Conservation (phyloP, 2,329 filamentous ascomycete species). For the Endocalyx cinctus region DNA sequence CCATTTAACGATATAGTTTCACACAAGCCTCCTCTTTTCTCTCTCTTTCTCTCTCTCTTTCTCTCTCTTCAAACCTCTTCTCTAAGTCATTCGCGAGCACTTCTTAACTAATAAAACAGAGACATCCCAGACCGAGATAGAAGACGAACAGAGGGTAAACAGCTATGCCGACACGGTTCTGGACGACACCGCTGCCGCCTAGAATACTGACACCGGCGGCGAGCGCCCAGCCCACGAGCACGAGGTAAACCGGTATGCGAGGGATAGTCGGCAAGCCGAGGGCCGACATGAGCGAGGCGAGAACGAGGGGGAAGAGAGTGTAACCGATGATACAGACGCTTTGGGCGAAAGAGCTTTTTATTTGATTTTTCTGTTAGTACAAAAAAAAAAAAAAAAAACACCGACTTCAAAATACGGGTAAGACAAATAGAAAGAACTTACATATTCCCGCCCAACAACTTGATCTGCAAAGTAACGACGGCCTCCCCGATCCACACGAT, state of each 20-base stretch:
- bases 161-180: slow-evolving; percentile 88
- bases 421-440: slow-evolving; percentile 52
- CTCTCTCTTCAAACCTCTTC: not conserved
- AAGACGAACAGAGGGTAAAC: slow-evolving; percentile 95
- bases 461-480: slow-evolving; percentile 96
- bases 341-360: slow-evolving; percentile 84
- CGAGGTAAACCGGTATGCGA: slow-evolving; percentile 83
- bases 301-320: slow-evolving; percentile 92
- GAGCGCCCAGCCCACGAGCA: slow-evolving; percentile 86
- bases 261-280: slow-evolving; percentile 73
- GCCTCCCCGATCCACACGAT: slow-evolving; percentile 97
- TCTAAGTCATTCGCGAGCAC: not conserved
- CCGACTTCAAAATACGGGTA: too few relatives aligned
- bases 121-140: slow-evolving; percentile 85
- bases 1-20: not conserved
- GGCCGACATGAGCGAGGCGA: slow-evolving; percentile 85
- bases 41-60: not conserved
- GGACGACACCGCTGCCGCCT: slow-evolving; percentile 90
- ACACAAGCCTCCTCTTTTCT: not conserved
- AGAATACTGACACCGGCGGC: slow-evolving; percentile 95
- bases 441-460: slow-evolving; percentile 94
- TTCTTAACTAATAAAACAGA: slow-evolving; percentile 92
- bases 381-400: too few relatives aligned
- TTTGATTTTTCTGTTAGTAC: too few relatives aligned
- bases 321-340: slow-evolving; percentile 98